Percentiles rank a stretch among this genome's conserved stretches.
Conservation (phyloP, 2,329 filamentous ascomycete genomes). For the Thelonectria blattea region DNA sequence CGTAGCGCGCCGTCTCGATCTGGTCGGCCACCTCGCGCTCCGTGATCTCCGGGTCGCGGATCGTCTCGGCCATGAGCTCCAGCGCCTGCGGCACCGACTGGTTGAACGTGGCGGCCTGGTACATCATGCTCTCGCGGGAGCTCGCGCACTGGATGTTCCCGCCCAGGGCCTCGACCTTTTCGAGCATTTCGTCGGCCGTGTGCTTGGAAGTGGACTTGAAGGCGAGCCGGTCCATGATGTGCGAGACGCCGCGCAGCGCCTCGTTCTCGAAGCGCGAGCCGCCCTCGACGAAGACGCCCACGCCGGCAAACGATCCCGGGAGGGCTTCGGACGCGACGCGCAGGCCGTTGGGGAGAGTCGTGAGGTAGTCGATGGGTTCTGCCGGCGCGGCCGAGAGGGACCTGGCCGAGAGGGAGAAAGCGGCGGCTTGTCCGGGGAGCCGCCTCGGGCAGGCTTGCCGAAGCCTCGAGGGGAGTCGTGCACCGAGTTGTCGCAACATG, state of each 20-base stretch:
- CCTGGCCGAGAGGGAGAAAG: slow-evolving; percentile 27
- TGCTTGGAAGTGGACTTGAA: slow-evolving; percentile 85
- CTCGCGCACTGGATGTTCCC: slow-evolving; percentile 98
- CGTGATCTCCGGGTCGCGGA: slow-evolving; percentile 83
- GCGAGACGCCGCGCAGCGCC: slow-evolving; percentile 84
- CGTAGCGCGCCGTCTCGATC: slow-evolving; percentile 89
- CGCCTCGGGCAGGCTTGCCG: slow-evolving; percentile 34
- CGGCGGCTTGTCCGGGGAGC: slow-evolving; percentile 33
- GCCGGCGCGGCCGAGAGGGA: slow-evolving; percentile 58
- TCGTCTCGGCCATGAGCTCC: slow-evolving; percentile 88
- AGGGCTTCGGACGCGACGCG: slow-evolving; percentile 94
- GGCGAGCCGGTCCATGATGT: slow-evolving; percentile 93
- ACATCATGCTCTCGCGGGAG: slow-evolving; percentile 96
- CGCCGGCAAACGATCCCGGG: slow-evolving; percentile 90
- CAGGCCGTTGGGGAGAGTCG: slow-evolving; percentile 88
- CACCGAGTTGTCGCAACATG: slow-evolving; percentile 47
- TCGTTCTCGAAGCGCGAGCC: slow-evolving; percentile 93
- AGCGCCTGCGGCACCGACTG: slow-evolving; percentile 83
- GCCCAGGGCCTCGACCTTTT: slow-evolving; percentile 84
- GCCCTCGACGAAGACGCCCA: slow-evolving; percentile 94
- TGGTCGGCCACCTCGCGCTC: slow-evolving; percentile 87
- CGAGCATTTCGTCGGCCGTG: slow-evolving; percentile 83
- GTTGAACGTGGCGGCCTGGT: slow-evolving; percentile 98
- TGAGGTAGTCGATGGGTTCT: slow-evolving; percentile 74
- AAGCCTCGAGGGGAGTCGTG: slow-evolving; percentile 40